Percentiles rank a stretch among this genome's conserved stretches.
phyloP scores from a whole-genome alignment of 768 basidiomycete species.

The Boletales sp. region DNA sequence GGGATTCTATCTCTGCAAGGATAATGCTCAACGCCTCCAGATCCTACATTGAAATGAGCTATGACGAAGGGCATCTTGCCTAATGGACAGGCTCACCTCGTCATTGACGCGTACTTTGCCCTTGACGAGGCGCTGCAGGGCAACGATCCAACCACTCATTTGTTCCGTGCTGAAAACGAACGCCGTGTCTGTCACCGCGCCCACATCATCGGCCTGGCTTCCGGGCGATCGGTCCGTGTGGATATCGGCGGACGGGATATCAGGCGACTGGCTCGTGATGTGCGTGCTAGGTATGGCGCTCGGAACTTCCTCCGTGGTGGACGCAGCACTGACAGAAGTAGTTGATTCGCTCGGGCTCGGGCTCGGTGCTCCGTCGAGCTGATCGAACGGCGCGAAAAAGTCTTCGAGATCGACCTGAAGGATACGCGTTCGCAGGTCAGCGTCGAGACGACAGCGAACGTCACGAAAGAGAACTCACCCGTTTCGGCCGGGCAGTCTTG shows the following conservation, averaged over 20 bases:
- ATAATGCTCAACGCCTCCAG: conserved; percentile 25
- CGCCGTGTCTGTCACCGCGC: neutral
- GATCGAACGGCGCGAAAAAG: conserved; percentile 4
- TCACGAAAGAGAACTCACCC: conserved; percentile 9
- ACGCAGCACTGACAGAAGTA: neutral
- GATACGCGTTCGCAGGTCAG: neutral
- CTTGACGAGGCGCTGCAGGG: conserved; percentile 31
- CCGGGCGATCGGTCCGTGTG: neutral
- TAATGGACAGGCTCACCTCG: conserved; percentile 10
- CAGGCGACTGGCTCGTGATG: conserved; percentile 19
- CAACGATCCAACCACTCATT: conserved; percentile 15
- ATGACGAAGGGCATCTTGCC: neutral
- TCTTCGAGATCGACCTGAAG: conserved; percentile 13
- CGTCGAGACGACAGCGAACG: neutral
- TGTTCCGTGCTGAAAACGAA: conserved; percentile 3
- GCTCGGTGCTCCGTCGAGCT: conserved; percentile 3
- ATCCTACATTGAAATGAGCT: conserved; percentile 13
- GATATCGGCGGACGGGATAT: neutral
- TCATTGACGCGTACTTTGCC: conserved; percentile 22
- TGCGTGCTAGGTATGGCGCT: conserved; percentile 14
- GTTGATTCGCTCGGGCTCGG: conserved; percentile 2
- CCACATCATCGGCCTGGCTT: neutral
- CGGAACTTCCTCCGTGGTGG: neutral
- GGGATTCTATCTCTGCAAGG: conserved; percentile 30
- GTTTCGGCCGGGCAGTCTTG: conserved; percentile 17